Evolutionary conservation across 352 stramenopile genomes (phyloP).

Genomic region (Chrysophaeum taylorii): DNA sequence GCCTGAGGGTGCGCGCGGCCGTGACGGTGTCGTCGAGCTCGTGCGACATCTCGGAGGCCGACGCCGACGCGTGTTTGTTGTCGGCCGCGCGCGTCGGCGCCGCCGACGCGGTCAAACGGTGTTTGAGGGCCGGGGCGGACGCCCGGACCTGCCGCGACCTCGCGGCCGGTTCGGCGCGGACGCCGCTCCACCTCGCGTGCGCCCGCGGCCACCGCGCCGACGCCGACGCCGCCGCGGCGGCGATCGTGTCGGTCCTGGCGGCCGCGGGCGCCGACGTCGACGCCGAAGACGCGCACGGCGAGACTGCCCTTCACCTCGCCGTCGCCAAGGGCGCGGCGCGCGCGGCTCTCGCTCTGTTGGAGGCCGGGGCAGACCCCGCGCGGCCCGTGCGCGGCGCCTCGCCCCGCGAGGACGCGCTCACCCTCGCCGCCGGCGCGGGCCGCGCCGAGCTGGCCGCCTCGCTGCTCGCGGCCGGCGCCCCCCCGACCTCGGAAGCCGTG

Average conservation of each 20-base stretch:
- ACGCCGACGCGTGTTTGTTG: slow-evolving; percentile 10
- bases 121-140: slow-evolving; percentile 1
- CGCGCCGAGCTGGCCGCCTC: background rate
- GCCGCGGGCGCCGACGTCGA: slow-evolving; percentile 1
- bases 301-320: slow-evolving; percentile 15
- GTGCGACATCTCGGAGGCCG: background rate
- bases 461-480: background rate
- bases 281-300: slow-evolving; percentile 13
- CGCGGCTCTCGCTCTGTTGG: background rate
- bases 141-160: slow-evolving; percentile 8
- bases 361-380: slow-evolving; percentile 5
- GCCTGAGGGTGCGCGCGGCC: slow-evolving; percentile 1
- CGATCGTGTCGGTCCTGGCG: background rate
- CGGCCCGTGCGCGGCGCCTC: slow-evolving; percentile 7
- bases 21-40: background rate
- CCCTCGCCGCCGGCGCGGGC: slow-evolving; percentile 7
- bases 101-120: slow-evolving; percentile 7
- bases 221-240: slow-evolving; percentile 2
- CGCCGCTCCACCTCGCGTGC: slow-evolving; percentile 12
- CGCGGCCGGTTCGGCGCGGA: slow-evolving; percentile 4
- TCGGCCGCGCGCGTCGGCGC: background rate
- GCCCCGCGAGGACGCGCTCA: slow-evolving; percentile 13
- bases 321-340: slow-evolving; percentile 13
- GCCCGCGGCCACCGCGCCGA: slow-evolving; percentile 12
- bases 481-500: slow-evolving; percentile 1